Conservation (phyloP, 768 basidiomycete genomes). For the Agaricus sinodeliciosus region DNA sequence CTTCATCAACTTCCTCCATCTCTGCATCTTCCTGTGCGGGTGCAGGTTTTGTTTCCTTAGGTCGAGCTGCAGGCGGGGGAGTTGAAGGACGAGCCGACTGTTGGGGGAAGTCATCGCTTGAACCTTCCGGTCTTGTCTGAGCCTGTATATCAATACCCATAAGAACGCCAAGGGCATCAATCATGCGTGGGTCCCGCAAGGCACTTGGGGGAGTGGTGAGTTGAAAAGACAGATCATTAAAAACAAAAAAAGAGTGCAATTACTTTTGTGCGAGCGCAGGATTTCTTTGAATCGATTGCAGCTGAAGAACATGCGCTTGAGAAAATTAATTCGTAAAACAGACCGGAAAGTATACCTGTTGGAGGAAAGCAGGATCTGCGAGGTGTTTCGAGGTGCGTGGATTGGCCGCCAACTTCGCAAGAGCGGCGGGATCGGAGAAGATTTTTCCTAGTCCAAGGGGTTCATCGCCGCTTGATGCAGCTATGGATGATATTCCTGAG, state of each 20-base stretch:
- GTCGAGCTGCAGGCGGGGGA: constrained; percentile 37
- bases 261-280: constrained; percentile 57
- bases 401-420: constrained; percentile 80
- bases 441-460: constrained; percentile 59
- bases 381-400: constrained; percentile 82
- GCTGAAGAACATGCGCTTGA: constrained; percentile 26
- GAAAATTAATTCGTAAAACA: constrained; percentile 1
- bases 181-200: constrained; percentile 85
- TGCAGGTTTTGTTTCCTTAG: constrained; percentile 32
- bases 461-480: constrained; percentile 31
- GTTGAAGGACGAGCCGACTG: constrained; percentile 22
- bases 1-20: constrained; percentile 61
- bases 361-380: constrained; percentile 75
- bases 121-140: constrained; percentile 78
- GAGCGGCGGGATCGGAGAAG: constrained; percentile 78
- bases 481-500: constrained; percentile 21
- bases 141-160: constrained; percentile 94
- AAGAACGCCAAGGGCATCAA: constrained; percentile 84
- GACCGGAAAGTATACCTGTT: constrained; percentile 39
- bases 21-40: constrained; percentile 52
- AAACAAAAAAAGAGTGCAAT: neutral
- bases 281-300: constrained; percentile 63
- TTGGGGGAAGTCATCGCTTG: constrained; percentile 49
- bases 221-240: neutral
- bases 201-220: constrained; percentile 27